Base-by-base conservation (phyloP, 805 yeast species). In the Metschnikowia cerradonensis region DNA sequence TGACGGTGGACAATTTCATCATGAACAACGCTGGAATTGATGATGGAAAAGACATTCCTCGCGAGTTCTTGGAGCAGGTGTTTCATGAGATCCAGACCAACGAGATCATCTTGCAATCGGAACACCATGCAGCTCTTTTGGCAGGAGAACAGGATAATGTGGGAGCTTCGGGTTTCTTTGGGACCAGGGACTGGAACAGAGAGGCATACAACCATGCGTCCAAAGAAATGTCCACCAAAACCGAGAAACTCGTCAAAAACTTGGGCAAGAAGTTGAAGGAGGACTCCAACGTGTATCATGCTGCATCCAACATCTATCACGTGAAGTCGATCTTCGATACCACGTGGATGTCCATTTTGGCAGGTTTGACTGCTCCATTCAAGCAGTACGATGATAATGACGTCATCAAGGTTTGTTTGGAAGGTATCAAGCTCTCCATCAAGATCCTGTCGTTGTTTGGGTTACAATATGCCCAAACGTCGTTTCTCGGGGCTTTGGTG, bases 331-430 rank as follows among this genome's bases (percentile, higher is more conserved):
- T 95, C 63, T 92, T 94, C 70, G 97, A 92, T 60, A 89, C 89
- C 15, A 72, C 88, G 41, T 94, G 99, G 99, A 91, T 95, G 97
- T 90, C 97, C 0, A 81, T 94, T 44, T 76, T 94, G 57, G 98
- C 98, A 6, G 97, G 96, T 0, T 75, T 94, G 45, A 90, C 97
- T 0, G 92, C 95, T 3, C 96, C 97, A 5, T 90, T 91, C 73
- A 90, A 86, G 63, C 97, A 90, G 49, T 84, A 86, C 55, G 90
- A 88, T 58, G 94, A 88, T 58, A 78, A 76, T 19, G 90, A 84
- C 49, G 78, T 86, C 10, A 79, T 88, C 3, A 79, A 75, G 45
- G 68, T 78, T 7, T 85, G 97, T 58, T 70, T 94, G 48, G 96
- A 89, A 56, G 99, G 99, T 20, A 80, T 94, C 57, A 84, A 84